These are phyloP conservation scores for Colletotrichum chrysophilum DNA, from an alignment of 2,329 filamentous ascomycete genomes.

Conservation along the genomic window DNA sequence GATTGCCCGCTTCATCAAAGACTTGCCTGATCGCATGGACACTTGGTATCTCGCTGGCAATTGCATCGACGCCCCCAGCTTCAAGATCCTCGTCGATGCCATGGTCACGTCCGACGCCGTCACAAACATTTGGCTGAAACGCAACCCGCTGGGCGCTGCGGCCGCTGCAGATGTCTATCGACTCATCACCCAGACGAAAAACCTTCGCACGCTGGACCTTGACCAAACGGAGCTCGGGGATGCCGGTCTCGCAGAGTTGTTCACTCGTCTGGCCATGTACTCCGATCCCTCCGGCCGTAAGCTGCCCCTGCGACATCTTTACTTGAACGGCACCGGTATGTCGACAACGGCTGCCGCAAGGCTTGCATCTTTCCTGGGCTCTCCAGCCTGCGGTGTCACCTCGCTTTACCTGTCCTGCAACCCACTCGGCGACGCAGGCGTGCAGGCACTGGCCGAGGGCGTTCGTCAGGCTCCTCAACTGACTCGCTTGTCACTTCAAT, in stretches of 20 bases:
- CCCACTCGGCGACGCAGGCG: constrained; percentile 39
- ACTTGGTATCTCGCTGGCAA: constrained; percentile 63
- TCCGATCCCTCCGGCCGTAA: constrained; percentile 27
- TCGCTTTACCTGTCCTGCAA: constrained; percentile 43
- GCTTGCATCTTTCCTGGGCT: constrained; percentile 36
- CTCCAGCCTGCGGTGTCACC: constrained; percentile 35
- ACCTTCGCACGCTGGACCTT: constrained; percentile 55
- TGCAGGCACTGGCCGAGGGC: constrained; percentile 32
- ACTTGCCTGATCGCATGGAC: constrained; percentile 52
- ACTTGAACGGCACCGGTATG: constrained; percentile 41
- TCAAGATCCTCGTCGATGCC: constrained; percentile 47
- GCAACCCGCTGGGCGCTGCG: constrained; percentile 51
- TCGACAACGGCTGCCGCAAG: constrained; percentile 32
- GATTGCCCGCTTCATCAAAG: constrained; percentile 49
- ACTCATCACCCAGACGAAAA: constrained; percentile 46
- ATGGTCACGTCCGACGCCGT: constrained; percentile 47
- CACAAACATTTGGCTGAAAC: constrained; percentile 59
- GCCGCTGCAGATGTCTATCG: constrained; percentile 45
- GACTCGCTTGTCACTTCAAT: constrained; percentile 44
- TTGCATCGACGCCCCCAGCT: constrained; percentile 49
- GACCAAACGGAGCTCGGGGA: constrained; percentile 58
- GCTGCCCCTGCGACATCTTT: constrained; percentile 39
- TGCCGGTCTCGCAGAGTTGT: constrained; percentile 47
- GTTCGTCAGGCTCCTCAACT: constrained; percentile 36
- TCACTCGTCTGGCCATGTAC: constrained; percentile 38